These are phyloP conservation scores for Beauveria pseudobassiana DNA, from an alignment of 2,329 filamentous ascomycete genomes.

Conservation along the genomic window DNA sequence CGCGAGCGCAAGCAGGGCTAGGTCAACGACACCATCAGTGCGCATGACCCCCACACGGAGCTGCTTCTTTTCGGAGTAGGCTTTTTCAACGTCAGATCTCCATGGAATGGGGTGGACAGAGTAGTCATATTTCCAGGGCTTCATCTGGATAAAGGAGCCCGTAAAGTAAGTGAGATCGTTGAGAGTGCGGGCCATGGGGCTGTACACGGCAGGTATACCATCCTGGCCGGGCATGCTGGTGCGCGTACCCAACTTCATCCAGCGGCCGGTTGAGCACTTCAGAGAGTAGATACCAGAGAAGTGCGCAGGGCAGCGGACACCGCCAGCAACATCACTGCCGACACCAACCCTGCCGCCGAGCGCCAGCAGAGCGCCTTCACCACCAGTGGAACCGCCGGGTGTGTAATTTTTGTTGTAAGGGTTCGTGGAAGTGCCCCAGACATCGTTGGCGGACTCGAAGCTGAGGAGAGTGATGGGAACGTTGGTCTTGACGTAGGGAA, in stretches of 20 bases:
- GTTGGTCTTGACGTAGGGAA: conserved; percentile 92
- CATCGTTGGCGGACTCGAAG: conserved; percentile 69
- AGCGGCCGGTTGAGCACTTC: conserved; percentile 80
- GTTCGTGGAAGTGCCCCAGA: conserved; percentile 80
- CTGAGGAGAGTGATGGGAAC: conserved; percentile 78
- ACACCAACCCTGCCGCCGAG: conserved; percentile 81
- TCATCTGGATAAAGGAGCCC: conserved; percentile 66
- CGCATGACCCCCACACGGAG: conserved; percentile 70
- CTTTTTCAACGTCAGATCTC: conserved; percentile 53
- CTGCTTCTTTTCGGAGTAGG: conserved; percentile 52
- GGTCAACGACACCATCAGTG: conserved; percentile 77
- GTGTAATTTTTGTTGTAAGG: conserved; percentile 80
- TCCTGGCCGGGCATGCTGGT: conserved; percentile 93
- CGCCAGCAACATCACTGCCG: conserved; percentile 85
- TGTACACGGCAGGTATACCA: conserved; percentile 81
- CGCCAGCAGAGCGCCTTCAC: conserved; percentile 75
- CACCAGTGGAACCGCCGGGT: conserved; percentile 82
- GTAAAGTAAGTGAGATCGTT: conserved; percentile 81
- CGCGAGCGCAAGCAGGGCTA: conserved; percentile 73
- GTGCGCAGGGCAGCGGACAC: conserved; percentile 78
- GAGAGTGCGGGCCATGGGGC: conserved; percentile 83
- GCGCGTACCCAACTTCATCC: conserved; percentile 76
- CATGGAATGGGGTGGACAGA: conserved; percentile 79
- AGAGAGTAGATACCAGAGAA: conserved; percentile 85
- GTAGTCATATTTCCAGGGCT: conserved; percentile 85